Conservation (phyloP, 2,329 filamentous ascomycete genomes). For the Apiospora malaysiana region DNA sequence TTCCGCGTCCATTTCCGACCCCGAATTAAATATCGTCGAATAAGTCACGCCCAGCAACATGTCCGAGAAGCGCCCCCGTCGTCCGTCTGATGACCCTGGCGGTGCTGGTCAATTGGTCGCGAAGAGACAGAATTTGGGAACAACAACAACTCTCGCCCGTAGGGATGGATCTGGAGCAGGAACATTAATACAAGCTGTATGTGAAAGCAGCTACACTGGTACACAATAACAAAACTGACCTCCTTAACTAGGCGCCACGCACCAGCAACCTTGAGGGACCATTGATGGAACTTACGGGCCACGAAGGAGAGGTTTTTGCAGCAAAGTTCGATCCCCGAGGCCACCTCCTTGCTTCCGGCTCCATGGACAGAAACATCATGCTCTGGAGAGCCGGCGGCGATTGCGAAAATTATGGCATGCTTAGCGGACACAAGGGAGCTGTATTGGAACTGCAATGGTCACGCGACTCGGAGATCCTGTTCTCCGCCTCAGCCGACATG, state of each 20-base stretch:
- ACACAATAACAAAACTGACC: background rate
- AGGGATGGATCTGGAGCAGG: slow-evolving; percentile 54
- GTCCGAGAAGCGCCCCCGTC: slow-evolving; percentile 91
- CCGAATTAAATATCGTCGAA: background rate
- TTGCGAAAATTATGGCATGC: slow-evolving; percentile 91
- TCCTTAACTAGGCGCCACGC: slow-evolving; percentile 66
- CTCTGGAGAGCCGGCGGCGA: slow-evolving; percentile 92
- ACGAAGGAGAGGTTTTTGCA: slow-evolving; percentile 86
- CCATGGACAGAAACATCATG: slow-evolving; percentile 94
- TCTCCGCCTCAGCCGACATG: slow-evolving; percentile 92
- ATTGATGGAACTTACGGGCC: slow-evolving; percentile 89
- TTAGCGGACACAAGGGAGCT: slow-evolving; percentile 90
- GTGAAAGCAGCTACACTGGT: slow-evolving; percentile 32
- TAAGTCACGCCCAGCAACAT: slow-evolving; percentile 52
- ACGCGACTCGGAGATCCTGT: slow-evolving; percentile 87
- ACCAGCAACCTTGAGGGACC: slow-evolving; percentile 87
- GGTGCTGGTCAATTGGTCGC: slow-evolving; percentile 77
- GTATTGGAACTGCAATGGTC: slow-evolving; percentile 96
- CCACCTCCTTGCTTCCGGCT: slow-evolving; percentile 88
- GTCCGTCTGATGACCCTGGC: slow-evolving; percentile 83
- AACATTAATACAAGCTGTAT: slow-evolving; percentile 58
- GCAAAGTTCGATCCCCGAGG: slow-evolving; percentile 90
- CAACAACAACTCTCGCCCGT: slow-evolving; percentile 54
- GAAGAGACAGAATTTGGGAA: slow-evolving; percentile 80
- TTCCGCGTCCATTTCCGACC: background rate